phyloP scores from a whole-genome alignment of 2,329 filamentous ascomycete genomes.

The Penicillium sp. region DNA sequence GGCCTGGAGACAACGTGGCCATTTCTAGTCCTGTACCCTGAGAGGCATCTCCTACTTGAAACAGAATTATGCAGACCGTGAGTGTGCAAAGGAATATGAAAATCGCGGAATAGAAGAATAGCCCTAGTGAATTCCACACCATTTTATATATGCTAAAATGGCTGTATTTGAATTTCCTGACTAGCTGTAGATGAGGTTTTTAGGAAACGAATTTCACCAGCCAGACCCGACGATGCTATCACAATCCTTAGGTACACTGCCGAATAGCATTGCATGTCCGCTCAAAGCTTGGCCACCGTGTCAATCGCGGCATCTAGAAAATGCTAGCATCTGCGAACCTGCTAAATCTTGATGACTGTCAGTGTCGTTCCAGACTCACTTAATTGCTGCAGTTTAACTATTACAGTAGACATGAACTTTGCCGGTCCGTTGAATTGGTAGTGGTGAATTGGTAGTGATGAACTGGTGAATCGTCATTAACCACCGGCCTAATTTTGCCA shows the following conservation, averaged over 20 bases:
- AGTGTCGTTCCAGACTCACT: too few relatives aligned
- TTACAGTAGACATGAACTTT: too few relatives aligned
- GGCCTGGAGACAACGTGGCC: background rate
- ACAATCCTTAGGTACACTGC: background rate
- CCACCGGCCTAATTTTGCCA: too few relatives aligned
- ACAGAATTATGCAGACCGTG: background rate
- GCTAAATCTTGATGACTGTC: too few relatives aligned
- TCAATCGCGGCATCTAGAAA: background rate
- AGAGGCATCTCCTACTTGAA: slow-evolving; percentile 1
- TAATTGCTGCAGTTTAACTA: too few relatives aligned
- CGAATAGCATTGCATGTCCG: background rate
- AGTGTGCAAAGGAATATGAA: background rate
- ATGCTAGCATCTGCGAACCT: too few relatives aligned
- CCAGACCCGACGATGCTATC: too few relatives aligned
- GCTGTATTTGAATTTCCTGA: background rate
- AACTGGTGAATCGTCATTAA: background rate
- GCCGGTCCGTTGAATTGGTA: background rate
- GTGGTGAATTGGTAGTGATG: background rate
- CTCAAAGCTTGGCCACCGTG: too few relatives aligned
- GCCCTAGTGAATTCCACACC: background rate
- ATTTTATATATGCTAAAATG: background rate
- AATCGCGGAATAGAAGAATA: background rate
- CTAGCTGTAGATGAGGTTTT: background rate
- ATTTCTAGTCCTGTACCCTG: background rate
- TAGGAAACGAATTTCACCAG: background rate